Conservation (phyloP, 2,329 filamentous ascomycete genomes). For the Trichoderma simmonsii region DNA sequence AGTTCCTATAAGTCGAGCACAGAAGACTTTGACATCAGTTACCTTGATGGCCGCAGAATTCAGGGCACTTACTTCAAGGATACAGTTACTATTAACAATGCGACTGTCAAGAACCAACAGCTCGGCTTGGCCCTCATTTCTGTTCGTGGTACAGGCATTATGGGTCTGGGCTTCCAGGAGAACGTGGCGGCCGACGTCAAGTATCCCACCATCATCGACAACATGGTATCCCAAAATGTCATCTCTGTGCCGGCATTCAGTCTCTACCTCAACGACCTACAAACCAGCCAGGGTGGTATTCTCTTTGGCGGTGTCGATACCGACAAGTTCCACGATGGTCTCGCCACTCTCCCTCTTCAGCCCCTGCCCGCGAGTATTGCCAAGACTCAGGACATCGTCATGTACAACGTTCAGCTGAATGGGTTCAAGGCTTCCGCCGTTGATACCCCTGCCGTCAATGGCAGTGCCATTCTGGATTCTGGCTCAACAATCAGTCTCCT, state of each 20-base stretch:
- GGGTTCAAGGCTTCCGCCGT: slow-evolving; percentile 41
- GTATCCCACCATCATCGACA: slow-evolving; percentile 61
- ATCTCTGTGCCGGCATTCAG: slow-evolving; percentile 66
- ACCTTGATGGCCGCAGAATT: slow-evolving; percentile 56
- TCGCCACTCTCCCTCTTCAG: slow-evolving; percentile 46
- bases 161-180: slow-evolving; percentile 56
- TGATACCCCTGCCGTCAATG: slow-evolving; percentile 37
- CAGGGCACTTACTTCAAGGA: slow-evolving; percentile 58
- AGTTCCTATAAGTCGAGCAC: slow-evolving; percentile 46
- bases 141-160: slow-evolving; percentile 51
- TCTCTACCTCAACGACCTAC: slow-evolving; percentile 65
- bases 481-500: slow-evolving; percentile 70
- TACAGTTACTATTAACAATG: slow-evolving; percentile 49
- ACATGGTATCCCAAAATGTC: slow-evolving; percentile 58
- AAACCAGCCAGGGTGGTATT: slow-evolving; percentile 62
- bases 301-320: slow-evolving; percentile 79
- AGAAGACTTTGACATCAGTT: slow-evolving; percentile 55
- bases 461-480: slow-evolving; percentile 67
- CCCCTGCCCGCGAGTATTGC: slow-evolving; percentile 31
- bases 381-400: slow-evolving; percentile 39
- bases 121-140: slow-evolving; percentile 52
- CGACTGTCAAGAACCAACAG: slow-evolving; percentile 48
- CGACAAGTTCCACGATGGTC: slow-evolving; percentile 62
- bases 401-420: slow-evolving; percentile 36
- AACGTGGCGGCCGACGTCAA: slow-evolving; percentile 43